phyloP scores from a whole-genome alignment of 192 early-diverging fungal genomes.

The Pilaira anomala region DNA sequence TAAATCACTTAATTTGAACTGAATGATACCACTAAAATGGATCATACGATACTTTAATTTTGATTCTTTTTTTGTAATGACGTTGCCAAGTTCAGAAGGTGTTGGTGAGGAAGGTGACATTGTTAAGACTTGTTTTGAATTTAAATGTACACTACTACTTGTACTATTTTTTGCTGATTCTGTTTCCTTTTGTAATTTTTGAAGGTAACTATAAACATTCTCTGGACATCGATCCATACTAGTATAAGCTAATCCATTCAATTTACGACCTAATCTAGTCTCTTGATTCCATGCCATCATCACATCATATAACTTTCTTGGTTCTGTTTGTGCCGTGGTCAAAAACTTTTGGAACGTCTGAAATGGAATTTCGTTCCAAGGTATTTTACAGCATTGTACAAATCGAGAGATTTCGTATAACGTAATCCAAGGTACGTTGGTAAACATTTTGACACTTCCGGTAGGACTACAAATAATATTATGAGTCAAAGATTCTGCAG shows the following conservation, averaged over 20 bases:
- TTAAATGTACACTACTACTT: no score
- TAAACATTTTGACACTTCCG: neutral
- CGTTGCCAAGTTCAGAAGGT: neutral
- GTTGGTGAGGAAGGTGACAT: neutral
- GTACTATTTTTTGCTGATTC: no score
- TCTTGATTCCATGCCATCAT: slow-evolving; percentile 17
- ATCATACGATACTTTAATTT: neutral
- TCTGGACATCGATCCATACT: slow-evolving; percentile 5
- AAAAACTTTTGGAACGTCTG: slow-evolving; percentile 2
- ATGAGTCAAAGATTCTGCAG: no score
- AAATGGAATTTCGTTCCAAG: slow-evolving; percentile 2
- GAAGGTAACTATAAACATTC: slow-evolving; percentile 1
- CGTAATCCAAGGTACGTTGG: slow-evolving; percentile 1
- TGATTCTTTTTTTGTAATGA: no score
- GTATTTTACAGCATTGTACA: neutral
- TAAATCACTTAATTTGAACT: neutral
- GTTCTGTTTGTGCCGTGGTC: neutral
- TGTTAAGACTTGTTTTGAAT: no score
- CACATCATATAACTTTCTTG: neutral
- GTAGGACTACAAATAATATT: neutral
- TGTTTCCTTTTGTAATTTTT: neutral
- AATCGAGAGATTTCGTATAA: slow-evolving; percentile 18
- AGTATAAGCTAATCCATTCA: neutral
- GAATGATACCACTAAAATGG: neutral
- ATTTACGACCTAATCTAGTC: neutral